phyloP scores from a whole-genome alignment of 768 basidiomycete species.

The Coprinellus micaceus region DNA sequence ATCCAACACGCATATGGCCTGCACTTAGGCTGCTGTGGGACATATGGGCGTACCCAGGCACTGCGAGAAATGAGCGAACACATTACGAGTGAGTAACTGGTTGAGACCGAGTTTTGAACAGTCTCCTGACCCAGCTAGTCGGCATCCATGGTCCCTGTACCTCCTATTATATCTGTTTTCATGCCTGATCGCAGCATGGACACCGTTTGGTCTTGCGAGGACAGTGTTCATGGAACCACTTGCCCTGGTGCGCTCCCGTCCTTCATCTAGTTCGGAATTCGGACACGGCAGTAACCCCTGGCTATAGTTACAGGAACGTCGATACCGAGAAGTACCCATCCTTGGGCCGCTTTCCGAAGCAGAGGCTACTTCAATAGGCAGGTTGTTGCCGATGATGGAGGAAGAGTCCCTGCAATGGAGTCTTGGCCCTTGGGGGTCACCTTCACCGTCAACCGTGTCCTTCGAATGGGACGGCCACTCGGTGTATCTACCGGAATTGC shows the following conservation, averaged over 20 bases:
- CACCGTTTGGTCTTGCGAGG: constrained; percentile 37
- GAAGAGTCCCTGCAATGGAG: not conserved
- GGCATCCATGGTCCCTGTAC: constrained; percentile 35
- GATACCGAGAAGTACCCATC: not conserved
- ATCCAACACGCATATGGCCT: constrained; percentile 25
- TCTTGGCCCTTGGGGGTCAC: constrained; percentile 21
- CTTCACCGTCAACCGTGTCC: constrained; percentile 30
- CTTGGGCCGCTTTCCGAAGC: not conserved
- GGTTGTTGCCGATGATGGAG: not conserved
- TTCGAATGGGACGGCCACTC: constrained; percentile 29
- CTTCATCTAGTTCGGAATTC: too few relatives aligned
- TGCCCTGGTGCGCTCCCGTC: constrained; percentile 28
- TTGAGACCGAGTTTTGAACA: not conserved
- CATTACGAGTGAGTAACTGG: constrained; percentile 34
- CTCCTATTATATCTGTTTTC: constrained; percentile 35
- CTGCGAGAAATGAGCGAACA: constrained; percentile 25
- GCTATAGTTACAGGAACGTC: not conserved
- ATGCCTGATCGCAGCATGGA: constrained; percentile 20
- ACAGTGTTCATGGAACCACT: constrained; percentile 30
- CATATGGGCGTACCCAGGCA: constrained; percentile 28
- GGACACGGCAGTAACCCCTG: not conserved
- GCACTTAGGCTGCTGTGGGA: constrained; percentile 35
- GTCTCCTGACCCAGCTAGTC: constrained; percentile 17
- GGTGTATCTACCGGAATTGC: constrained; percentile 37
- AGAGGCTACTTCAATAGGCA: not conserved